These are phyloP conservation scores for Suaeda aralocaspica DNA, from an alignment of 148 eudicot species.

Conservation along the genomic window DNA sequence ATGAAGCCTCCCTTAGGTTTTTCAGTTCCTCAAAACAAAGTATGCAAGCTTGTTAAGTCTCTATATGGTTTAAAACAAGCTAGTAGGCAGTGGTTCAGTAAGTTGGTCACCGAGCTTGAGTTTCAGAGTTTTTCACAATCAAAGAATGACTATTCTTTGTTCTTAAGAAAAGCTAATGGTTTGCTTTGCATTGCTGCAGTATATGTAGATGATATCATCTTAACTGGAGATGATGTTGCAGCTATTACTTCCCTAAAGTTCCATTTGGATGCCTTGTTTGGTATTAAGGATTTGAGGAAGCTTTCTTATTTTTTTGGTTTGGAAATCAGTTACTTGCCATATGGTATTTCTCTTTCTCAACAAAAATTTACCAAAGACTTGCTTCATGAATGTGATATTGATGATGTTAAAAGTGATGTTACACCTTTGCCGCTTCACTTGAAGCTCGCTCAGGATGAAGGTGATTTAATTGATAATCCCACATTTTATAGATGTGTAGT, in stretches of 20 bases:
- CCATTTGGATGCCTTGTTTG: no score
- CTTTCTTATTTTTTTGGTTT: no score
- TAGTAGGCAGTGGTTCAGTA: background rate
- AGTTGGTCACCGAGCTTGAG: background rate
- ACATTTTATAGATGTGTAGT: background rate
- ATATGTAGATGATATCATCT: no score
- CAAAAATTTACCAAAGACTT: no score
- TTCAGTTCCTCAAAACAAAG: background rate
- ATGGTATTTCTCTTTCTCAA: no score
- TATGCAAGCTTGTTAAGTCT: background rate
- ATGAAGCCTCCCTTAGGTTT: background rate
- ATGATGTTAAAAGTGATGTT: background rate
- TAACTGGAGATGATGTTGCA: background rate
- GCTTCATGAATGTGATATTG: background rate
- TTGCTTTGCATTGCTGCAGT: background rate
- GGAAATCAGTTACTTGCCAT: no score
- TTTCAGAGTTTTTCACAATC: background rate
- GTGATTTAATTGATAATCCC: background rate
- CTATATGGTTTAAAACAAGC: no score
- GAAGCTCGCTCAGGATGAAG: background rate
- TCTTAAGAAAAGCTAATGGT: background rate
- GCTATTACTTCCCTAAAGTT: background rate
- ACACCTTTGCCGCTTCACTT: background rate
- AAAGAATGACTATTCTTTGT: background rate
- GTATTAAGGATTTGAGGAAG: no score